Percentiles rank a stretch among this genome's conserved stretches.
These are phyloP conservation scores for Barbarea vulgaris DNA, from an alignment of 345 rosid species.

Conservation along the genomic window DNA sequence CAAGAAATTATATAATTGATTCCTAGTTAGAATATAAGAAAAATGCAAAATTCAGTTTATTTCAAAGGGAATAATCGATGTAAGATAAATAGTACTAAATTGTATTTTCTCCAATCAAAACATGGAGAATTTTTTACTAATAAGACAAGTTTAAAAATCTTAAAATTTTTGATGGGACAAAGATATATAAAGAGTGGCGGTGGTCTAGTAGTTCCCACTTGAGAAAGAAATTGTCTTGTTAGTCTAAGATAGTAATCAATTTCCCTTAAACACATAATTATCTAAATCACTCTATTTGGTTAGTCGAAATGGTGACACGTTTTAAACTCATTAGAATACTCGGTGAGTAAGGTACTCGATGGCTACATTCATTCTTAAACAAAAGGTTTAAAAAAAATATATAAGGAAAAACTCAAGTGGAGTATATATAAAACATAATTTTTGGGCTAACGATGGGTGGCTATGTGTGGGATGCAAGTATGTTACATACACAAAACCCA, in stretches of 20 bases:
- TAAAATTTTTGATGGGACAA: neutral
- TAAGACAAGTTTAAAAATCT: neutral
- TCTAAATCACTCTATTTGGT: too few species aligned
- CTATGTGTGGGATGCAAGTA: conserved; percentile 38
- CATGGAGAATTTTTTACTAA: neutral
- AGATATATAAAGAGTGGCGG: too few species aligned
- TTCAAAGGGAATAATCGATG: neutral
- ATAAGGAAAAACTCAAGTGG: conserved; percentile 28
- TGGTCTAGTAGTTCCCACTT: too few species aligned
- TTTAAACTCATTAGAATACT: too few species aligned
- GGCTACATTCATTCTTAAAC: too few species aligned
- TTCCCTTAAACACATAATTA: too few species aligned
- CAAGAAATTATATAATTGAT: neutral
- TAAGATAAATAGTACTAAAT: neutral
- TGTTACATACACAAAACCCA: conserved; percentile 31
- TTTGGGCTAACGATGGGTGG: conserved; percentile 16
- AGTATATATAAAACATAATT: conserved; percentile 16
- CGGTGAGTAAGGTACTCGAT: too few species aligned
- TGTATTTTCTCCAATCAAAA: neutral
- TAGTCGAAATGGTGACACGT: too few species aligned
- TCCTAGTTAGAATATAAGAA: neutral
- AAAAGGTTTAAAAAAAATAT: too few species aligned
- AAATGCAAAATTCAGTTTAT: neutral
- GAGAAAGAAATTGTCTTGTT: too few species aligned
- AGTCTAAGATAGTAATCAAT: too few species aligned